Conservation (phyloP, 306 rosid species). For the Cicer pinnatifidum region DNA sequence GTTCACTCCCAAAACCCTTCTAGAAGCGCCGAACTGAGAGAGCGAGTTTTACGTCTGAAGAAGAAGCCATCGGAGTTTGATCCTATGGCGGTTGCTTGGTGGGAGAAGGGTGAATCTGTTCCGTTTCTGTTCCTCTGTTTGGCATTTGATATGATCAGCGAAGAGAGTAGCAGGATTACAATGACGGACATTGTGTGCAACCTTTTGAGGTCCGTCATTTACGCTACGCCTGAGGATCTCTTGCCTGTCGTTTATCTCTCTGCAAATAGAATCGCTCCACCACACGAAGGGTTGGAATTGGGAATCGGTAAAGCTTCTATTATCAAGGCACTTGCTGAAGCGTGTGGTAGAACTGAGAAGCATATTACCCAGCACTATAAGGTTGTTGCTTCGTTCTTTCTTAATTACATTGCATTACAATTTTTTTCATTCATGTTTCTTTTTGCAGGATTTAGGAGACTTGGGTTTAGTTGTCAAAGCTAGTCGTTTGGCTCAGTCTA, state of each 20-base stretch:
- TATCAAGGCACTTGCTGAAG: slow-evolving; percentile 78
- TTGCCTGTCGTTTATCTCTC: slow-evolving; percentile 63
- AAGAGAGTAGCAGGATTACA: slow-evolving; percentile 63
- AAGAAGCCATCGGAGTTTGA: slow-evolving; percentile 66
- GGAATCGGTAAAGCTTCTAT: slow-evolving; percentile 84
- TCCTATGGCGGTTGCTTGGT: slow-evolving; percentile 51
- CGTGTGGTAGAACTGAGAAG: slow-evolving; percentile 66
- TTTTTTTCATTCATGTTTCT: too few relatives aligned
- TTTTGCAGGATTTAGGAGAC: slow-evolving; percentile 51
- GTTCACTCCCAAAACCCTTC: slow-evolving; percentile 44
- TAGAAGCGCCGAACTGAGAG: slow-evolving; percentile 49
- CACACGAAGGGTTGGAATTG: slow-evolving; percentile 74
- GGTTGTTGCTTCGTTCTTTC: not conserved
- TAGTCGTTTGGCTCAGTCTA: slow-evolving; percentile 75
- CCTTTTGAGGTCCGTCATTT: slow-evolving; percentile 74
- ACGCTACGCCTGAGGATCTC: slow-evolving; percentile 71
- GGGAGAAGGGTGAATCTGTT: slow-evolving; percentile 73
- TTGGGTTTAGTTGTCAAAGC: slow-evolving; percentile 73
- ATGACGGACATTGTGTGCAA: slow-evolving; percentile 80
- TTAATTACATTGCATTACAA: too few relatives aligned
- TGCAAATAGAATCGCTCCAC: slow-evolving; percentile 70
- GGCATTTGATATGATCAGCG: slow-evolving; percentile 62
- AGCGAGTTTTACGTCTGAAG: slow-evolving; percentile 54
- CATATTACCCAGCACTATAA: not conserved
- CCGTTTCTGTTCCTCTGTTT: slow-evolving; percentile 65